Base-by-base conservation (phyloP, 2,329 filamentous ascomycete genomes). In the Myriosclerotinia curreyana region DNA sequence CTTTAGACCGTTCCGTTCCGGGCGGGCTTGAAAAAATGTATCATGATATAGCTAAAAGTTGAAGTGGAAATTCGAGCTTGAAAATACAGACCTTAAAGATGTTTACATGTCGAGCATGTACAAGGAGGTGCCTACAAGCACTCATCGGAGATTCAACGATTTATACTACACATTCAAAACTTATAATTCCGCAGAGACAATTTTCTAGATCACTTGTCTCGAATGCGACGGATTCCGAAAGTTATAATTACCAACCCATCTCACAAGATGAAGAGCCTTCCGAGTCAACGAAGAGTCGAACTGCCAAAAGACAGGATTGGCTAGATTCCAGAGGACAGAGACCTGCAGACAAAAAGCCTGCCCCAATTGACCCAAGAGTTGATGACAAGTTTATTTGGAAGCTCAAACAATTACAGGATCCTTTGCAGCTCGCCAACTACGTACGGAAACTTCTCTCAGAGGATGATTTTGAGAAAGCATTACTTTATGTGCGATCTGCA, bases 391-490 rank as follows among this genome's bases (percentile, higher is more conserved):
- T 66, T 14, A 64, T 70, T 12, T 68, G 69, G 52, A 66, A 74
- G 62, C 68, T 73, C 12, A 66, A 61, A 40, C 71, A 72, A 66
- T 62, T 71, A 31, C 71, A 69, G 46, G 92, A 97, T 74, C 90
- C 90, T 1, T 80, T 88, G 67, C 86, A 88, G 70, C 82, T 98
- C 65, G 87, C 86, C 48, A 78, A 88, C 46, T 85, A 88, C 61
- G 86, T 96, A 50, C 79, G 79, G 61, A 79, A 80, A 58, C 79
- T 85, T 22, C 78, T 98, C 55, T 74, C 74, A 6, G 81, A 83
- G 65, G 83, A 83, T 50, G 79, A 86, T 40, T 82, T 83, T 46
- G 83, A 86, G 2, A 86, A 91, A 72, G 92, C 92, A 34, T 76
- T 88, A 50, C 78, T 84, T 25, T 75, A 96, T 65, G 84, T 89